A percentile compares a stretch with the other conserved stretches of the same genome.
phyloP scores from a whole-genome alignment of 2,329 filamentous ascomycete species.

The Pseudopithomyces chartarum region DNA sequence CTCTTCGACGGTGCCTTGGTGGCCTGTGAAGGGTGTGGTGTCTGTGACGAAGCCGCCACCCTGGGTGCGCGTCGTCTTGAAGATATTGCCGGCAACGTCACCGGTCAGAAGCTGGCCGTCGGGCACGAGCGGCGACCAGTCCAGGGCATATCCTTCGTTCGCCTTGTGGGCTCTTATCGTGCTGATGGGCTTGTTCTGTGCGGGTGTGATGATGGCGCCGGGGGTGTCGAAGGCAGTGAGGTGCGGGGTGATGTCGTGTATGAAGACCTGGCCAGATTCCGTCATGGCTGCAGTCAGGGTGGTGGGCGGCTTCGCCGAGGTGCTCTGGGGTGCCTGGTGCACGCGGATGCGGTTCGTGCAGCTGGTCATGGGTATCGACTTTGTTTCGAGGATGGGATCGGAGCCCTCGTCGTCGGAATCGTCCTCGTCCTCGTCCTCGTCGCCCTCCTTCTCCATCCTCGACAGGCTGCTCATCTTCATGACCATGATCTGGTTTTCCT shows the following conservation, averaged over 20 bases:
- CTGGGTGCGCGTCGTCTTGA: constrained; percentile 81
- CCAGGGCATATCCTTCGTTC: constrained; percentile 89
- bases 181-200: constrained; percentile 85
- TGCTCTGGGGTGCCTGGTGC: constrained; percentile 76
- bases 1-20: constrained; percentile 87
- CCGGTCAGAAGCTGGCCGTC: constrained; percentile 88
- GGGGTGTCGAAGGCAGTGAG: constrained; percentile 88
- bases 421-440: constrained; percentile 66
- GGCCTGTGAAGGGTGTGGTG: constrained; percentile 79
- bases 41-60: constrained; percentile 91
- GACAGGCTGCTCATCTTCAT: constrained; percentile 94
- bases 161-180: constrained; percentile 89
- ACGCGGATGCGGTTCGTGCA: constrained; percentile 93
- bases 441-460: constrained; percentile 79
- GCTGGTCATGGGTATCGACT: constrained; percentile 80
- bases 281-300: constrained; percentile 92
- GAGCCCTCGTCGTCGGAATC: constrained; percentile 71
- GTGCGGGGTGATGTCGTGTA: constrained; percentile 93
- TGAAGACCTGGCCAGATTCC: constrained; percentile 84
- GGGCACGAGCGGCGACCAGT: constrained; percentile 86
- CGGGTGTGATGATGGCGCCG: constrained; percentile 76
- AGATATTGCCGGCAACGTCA: constrained; percentile 89
- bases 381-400: constrained; percentile 93
- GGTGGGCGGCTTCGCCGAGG: constrained; percentile 72
- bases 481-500: constrained; percentile 92